Conservation (phyloP, 768 basidiomycete genomes). For the Kwoniella shandongensis region DNA sequence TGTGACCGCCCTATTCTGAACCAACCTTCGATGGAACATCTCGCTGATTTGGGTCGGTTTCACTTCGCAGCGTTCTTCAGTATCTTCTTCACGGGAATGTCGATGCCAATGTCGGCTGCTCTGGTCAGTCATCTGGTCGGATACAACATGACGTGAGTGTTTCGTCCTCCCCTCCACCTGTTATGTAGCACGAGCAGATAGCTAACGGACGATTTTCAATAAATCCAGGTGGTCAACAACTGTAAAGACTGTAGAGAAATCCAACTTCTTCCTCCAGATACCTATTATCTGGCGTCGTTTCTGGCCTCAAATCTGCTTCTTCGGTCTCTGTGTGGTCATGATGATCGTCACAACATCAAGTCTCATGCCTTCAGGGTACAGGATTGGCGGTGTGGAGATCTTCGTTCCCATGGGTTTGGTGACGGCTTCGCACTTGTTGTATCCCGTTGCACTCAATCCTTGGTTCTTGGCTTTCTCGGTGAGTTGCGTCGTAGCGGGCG, state of each 20-base stretch:
- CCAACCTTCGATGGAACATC: neutral
- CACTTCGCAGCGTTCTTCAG: conserved; percentile 67
- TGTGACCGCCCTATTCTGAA: conserved; percentile 63
- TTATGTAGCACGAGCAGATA: too few species aligned
- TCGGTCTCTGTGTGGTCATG: conserved; percentile 50
- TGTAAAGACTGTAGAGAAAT: conserved; percentile 79
- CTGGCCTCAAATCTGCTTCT: conserved; percentile 62
- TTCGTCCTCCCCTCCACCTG: neutral
- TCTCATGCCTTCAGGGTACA: conserved; percentile 66
- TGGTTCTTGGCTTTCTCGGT: conserved; percentile 45
- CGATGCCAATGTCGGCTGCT: conserved; percentile 66
- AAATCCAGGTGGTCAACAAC: conserved; percentile 60
- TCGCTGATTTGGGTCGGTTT: conserved; percentile 53
- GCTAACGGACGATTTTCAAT: too few species aligned
- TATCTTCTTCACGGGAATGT: conserved; percentile 60
- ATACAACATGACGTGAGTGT: conserved; percentile 64
- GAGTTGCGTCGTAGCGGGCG: too few species aligned
- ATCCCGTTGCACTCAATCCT: conserved; percentile 78
- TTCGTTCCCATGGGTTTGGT: conserved; percentile 70
- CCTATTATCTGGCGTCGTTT: conserved; percentile 80
- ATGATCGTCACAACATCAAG: conserved; percentile 63
- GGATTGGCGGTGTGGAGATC: conserved; percentile 71
- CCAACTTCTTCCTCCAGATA: conserved; percentile 87
- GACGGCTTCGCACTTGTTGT: conserved; percentile 40
- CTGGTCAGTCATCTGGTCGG: conserved; percentile 63